Conservation (phyloP, 768 basidiomycete genomes). For the Lactarius vividus region DNA sequence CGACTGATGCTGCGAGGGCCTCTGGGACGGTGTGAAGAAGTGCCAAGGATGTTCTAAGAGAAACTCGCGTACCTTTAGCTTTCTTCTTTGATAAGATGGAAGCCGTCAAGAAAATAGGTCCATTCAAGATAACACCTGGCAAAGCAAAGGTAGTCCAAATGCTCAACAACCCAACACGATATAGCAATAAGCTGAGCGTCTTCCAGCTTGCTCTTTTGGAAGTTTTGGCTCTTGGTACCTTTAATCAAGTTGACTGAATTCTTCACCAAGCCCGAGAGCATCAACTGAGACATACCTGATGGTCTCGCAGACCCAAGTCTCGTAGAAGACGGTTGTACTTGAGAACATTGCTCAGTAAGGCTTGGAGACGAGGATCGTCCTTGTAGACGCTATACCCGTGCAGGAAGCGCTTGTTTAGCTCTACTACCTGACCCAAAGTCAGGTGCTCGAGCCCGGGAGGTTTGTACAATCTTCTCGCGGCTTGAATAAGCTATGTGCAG, state of each 20-base stretch:
- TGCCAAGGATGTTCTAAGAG: background rate
- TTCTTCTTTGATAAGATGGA: constrained; percentile 80
- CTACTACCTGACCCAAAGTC: constrained; percentile 91
- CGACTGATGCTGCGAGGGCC: constrained; percentile 90
- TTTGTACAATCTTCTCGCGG: constrained; percentile 87
- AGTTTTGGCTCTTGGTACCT: constrained; percentile 74
- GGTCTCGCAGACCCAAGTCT: constrained; percentile 89
- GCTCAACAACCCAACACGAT: constrained; percentile 72
- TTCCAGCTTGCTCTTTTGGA: constrained; percentile 74
- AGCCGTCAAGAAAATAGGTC: constrained; percentile 93
- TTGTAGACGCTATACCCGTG: constrained; percentile 91
- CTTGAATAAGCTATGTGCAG: constrained; percentile 80
- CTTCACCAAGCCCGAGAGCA: constrained; percentile 8
- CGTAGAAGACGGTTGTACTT: constrained; percentile 86
- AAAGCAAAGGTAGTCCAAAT: constrained; percentile 83
- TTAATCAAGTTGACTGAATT: constrained; percentile 7
- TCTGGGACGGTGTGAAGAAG: constrained; percentile 47
- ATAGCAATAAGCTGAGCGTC: constrained; percentile 75
- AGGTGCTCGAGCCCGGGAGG: constrained; percentile 84
- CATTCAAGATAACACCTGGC: constrained; percentile 87
- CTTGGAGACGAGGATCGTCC: constrained; percentile 83
- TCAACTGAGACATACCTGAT: constrained; percentile 57
- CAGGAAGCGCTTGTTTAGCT: constrained; percentile 87
- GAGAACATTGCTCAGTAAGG: constrained; percentile 71
- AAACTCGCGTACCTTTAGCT: constrained; percentile 62